Conservation (phyloP, 768 basidiomycete species). For the Lentinula sp. region DNA sequence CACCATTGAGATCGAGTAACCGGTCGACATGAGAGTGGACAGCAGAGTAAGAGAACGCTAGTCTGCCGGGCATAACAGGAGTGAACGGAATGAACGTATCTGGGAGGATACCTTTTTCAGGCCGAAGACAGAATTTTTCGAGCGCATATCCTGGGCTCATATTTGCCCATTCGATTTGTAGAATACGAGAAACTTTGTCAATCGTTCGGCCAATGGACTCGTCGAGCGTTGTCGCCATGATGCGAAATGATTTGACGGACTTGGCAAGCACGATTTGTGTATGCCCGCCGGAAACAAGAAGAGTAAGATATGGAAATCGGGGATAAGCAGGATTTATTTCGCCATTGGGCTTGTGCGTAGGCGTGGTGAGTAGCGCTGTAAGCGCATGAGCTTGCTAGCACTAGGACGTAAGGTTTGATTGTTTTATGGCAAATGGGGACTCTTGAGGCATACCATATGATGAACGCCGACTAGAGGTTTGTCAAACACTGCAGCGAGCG, state of each 20-base stretch:
- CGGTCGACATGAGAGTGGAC: constrained; percentile 69
- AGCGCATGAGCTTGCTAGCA: constrained; percentile 88
- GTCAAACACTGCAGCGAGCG: constrained; percentile 67
- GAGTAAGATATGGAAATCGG: constrained; percentile 79
- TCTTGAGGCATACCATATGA: constrained; percentile 68
- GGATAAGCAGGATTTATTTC: constrained; percentile 28
- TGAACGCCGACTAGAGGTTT: constrained; percentile 89
- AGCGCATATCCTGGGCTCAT: constrained; percentile 77
- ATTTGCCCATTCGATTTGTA: constrained; percentile 58
- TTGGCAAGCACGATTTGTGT: constrained; percentile 78
- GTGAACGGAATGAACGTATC: constrained; percentile 34
- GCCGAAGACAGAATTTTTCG: constrained; percentile 56
- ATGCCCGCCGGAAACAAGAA: constrained; percentile 93
- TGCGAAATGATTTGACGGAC: constrained; percentile 50
- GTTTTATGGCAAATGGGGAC: background rate
- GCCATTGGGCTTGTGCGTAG: constrained; percentile 1
- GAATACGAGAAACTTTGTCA: constrained; percentile 74
- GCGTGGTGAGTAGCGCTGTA: constrained; percentile 66
- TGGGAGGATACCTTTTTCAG: constrained; percentile 17
- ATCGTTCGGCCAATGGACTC: constrained; percentile 74
- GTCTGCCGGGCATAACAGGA: constrained; percentile 41
- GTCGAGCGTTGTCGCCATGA: constrained; percentile 72
- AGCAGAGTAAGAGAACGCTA: constrained; percentile 76
- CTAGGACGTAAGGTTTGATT: constrained; percentile 2
- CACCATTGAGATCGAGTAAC: constrained; percentile 38